Conservation (phyloP, 148 eudicot species). For the Salicornia ramosissima region DNA sequence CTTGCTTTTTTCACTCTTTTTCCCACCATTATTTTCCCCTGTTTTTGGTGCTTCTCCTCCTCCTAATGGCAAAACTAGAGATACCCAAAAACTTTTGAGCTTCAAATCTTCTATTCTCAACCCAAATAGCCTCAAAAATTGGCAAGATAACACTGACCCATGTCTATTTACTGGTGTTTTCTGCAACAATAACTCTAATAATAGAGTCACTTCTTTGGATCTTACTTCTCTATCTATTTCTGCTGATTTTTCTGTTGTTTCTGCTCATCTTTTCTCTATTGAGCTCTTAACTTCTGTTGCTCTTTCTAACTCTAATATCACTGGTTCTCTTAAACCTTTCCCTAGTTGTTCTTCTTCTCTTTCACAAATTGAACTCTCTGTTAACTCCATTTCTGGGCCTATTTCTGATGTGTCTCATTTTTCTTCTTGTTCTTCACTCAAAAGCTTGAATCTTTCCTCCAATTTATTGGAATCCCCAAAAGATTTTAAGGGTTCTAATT, state of each 20-base stretch:
- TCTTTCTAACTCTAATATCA: constrained; percentile 41
- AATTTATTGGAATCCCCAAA: constrained; percentile 43
- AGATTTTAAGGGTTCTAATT: constrained; percentile 5
- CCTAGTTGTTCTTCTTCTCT: constrained; percentile 30
- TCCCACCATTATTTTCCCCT: constrained; percentile 16
- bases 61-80: constrained; percentile 7
- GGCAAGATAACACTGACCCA: constrained; percentile 41
- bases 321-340: constrained; percentile 40
- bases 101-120: constrained; percentile 61
- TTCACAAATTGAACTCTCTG: constrained; percentile 54
- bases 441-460: constrained; percentile 49
- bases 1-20: not conserved
- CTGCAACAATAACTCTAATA: constrained; percentile 34
- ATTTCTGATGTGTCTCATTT: constrained; percentile 39
- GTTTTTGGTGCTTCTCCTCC: constrained; percentile 11
- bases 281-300: constrained; percentile 36
- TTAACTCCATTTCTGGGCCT: constrained; percentile 51
- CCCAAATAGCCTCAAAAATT: constrained; percentile 42
- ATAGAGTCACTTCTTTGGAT: constrained; percentile 48
- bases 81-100: constrained; percentile 46
- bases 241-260: constrained; percentile 33
- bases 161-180: constrained; percentile 67
- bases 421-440: constrained; percentile 35
- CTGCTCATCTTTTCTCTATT: constrained; percentile 39
- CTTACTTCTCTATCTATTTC: constrained; percentile 38